Percentiles rank a stretch among this genome's conserved stretches.
These are phyloP conservation scores for Volvariella surrecta DNA, from an alignment of 1,284 basidiomycete species.

Conservation along the genomic window DNA sequence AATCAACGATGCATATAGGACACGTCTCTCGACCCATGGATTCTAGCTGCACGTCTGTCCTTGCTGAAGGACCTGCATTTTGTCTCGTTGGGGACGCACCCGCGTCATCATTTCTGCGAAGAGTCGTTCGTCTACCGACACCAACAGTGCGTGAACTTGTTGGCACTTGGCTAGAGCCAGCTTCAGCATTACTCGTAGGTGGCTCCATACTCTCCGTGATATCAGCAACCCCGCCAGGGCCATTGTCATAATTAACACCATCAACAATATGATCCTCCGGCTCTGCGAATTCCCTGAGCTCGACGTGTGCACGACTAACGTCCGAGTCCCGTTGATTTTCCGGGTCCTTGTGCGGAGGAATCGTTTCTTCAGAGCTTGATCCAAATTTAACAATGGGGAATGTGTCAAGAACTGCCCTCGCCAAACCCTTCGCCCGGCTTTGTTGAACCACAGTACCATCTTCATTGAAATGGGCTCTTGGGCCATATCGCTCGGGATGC, in stretches of 20 bases:
- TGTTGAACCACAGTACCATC: constrained; percentile 37
- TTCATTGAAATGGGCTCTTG: constrained; percentile 43
- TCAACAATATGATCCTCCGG: too few relatives aligned
- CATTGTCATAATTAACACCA: too few relatives aligned
- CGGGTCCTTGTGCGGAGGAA: constrained; percentile 15
- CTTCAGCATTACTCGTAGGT: too few relatives aligned
- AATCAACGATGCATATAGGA: constrained; percentile 90
- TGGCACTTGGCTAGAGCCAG: too few relatives aligned
- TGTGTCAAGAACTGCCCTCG: constrained; percentile 86
- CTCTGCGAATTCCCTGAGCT: constrained; percentile 11
- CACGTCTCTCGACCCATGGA: constrained; percentile 78
- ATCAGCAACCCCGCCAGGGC: neutral
- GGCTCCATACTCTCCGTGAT: too few relatives aligned
- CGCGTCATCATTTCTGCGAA: neutral
- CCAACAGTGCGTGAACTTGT: too few relatives aligned
- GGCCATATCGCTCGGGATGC: constrained; percentile 88
- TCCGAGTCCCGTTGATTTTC: constrained; percentile 14
- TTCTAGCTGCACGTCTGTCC: constrained; percentile 41
- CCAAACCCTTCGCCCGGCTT: constrained; percentile 72
- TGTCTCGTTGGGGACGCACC: constrained; percentile 2
- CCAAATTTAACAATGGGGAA: constrained; percentile 90
- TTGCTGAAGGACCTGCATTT: neutral
- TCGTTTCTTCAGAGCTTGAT: constrained; percentile 12
- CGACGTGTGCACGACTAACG: constrained; percentile 3
- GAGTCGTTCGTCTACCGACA: too few relatives aligned